Evolutionary conservation across 2,329 filamentous ascomycete species (phyloP), one percentile per base, ranked within the genome.

Genomic region (Aspergillus aculeatus): DNA sequence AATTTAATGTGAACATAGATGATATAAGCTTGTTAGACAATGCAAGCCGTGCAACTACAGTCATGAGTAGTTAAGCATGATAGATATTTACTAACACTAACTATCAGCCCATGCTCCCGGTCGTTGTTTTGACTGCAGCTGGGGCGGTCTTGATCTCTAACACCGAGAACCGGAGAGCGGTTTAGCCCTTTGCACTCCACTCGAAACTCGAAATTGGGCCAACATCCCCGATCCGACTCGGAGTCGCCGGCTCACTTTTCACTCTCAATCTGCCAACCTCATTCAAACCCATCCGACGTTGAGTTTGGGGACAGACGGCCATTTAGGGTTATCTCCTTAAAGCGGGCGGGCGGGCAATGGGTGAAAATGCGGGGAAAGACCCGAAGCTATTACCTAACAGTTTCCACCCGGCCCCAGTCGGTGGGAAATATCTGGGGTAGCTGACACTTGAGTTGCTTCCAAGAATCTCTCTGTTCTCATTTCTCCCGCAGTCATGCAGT

Each of bases 321-420:
- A 54, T 54, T 57, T 59, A 62, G 51, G 59, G 54, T 62, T 59
- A 50, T 56, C 26, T 47, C 24, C 50, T 41, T 47, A 52, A 56
- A 50, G 50, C 50, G 50, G 50, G 50, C 50, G 38, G 19, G 50
- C 50, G 50, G 50, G 32, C 50, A 52, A 11, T 23, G 50, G 50
- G 19, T 52, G 50, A 62, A 60, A 70, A 66, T 69, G 68, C 64
- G 69, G 70, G 68, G 70, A 16, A 59, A 54, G 16, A 56, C 56
- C 54, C 50, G 50, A 70, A 49, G 60, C 57, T 66, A 60, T 72
- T 72, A 72, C 57, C 62, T 72, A 71, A 72, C 64, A 66, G 67
- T 62, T 72, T 71, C 66, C 70, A 71, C 68, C 16, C 21, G 19
- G 19, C 19, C 11, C n/a, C 32, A 23, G 12, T 16, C 26, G 29